Base-by-base conservation (phyloP, 352 stramenopile genomes). In the Phytophthora hibernalis region DNA sequence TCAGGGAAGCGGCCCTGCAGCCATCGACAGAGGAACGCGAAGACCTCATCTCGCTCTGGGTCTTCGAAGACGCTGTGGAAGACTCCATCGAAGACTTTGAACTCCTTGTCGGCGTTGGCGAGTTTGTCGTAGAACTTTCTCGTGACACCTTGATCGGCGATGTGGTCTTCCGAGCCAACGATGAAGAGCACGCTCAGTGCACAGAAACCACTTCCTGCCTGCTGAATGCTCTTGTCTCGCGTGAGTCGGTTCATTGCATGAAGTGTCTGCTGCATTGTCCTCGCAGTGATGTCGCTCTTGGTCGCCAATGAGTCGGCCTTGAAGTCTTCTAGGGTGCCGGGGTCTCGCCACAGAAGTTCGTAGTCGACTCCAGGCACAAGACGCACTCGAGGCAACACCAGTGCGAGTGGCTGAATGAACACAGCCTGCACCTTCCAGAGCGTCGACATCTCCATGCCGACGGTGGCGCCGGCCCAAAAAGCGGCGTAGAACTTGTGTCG, bases 31-130 rank as follows among this genome's bases (percentile, higher is more conserved):
- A 76, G 45, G 44, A 64, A 62, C 8, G 37, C 51, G 2, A 76
- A 52, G 30, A 76, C 49, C 13, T 69, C 62, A 10, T 76, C 68
- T 22, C 63, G 62, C 52, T 85, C 78, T 0, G 74, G 74, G 44
- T 89, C 80, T 38, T 87, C 70, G 55, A 82, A 87, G 40, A 89
- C 54, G 45, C 65, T 78, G 57, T 89, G 78, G 54, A 68, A 86
- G 20, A 83, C 56, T 3, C 76, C 77, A 11, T 79, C 67, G 50
- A 83, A 85, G 28, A 80, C 65, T 42, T 79, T 81, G 53, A 85
- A 76, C 53, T 82, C 44, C 53, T 83, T 89, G 74, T 86, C 76
- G 44, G 47, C 68, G 55, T 67, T 82, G 16, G 43, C 61, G 20
- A 85, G 47, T 26, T 61, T 68, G 35, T 81, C 9, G 49, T 61